Evolutionary conservation across 768 basidiomycete species (phyloP).

Genomic region (Suillus bovinus): DNA sequence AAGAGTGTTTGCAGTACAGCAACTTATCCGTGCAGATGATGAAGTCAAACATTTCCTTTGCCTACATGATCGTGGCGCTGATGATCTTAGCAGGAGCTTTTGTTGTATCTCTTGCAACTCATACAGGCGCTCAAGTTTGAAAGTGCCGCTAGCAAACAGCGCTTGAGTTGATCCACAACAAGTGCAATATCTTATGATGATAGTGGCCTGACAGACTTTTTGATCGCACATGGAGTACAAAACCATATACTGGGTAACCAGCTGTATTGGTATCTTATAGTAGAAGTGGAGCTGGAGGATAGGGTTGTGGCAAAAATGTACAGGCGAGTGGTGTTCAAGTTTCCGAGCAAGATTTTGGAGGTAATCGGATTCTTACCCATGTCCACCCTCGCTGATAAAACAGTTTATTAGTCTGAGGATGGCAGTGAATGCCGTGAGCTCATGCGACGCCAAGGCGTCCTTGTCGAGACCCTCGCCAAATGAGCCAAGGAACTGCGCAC

Average conservation of each 20-base stretch:
- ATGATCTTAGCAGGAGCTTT: constrained; percentile 65
- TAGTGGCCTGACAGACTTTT: constrained; percentile 90
- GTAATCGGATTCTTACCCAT: constrained; percentile 38
- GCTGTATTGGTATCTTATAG: constrained; percentile 97
- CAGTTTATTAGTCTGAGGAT: constrained; percentile 53
- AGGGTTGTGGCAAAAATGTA: constrained; percentile 91
- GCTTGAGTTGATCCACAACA: constrained; percentile 76
- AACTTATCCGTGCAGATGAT: constrained; percentile 86
- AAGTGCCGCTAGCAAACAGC: constrained; percentile 72
- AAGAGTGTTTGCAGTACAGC: constrained; percentile 92
- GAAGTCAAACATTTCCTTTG: constrained; percentile 43
- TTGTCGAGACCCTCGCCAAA: constrained; percentile 83
- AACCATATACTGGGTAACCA: constrained; percentile 88
- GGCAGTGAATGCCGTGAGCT: constrained; percentile 83
- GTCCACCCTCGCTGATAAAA: not conserved
- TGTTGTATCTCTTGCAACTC: constrained; percentile 90
- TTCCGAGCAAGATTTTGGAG: constrained; percentile 86
- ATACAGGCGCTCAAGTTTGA: constrained; percentile 99
- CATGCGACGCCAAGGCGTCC: constrained; percentile 86
- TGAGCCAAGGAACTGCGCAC: constrained; percentile 85
- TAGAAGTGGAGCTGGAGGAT: constrained; percentile 85
- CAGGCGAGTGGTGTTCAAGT: constrained; percentile 85
- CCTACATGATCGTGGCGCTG: constrained; percentile 1
- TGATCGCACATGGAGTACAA: constrained; percentile 80
- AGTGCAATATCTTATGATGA: constrained; percentile 90